A percentile compares a stretch with the other conserved stretches of the same genome.
Evolutionary conservation across 2,329 filamentous ascomycete species (phyloP).

Genomic region (Byssothecium circinans): DNA sequence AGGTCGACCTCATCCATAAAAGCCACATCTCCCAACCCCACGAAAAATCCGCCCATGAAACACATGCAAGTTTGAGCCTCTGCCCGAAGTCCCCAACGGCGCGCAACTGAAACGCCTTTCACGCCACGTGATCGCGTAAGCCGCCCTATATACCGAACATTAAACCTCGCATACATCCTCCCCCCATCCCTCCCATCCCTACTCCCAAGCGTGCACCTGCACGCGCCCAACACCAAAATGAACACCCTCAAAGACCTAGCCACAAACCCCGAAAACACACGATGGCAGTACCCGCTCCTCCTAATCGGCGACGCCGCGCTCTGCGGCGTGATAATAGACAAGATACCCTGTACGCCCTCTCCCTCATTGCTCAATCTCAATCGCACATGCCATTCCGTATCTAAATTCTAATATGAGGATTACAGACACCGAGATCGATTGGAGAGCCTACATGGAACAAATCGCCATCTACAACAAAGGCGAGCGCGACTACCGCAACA

Average conservation of each 20-base stretch:
- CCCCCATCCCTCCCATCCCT: too few species aligned
- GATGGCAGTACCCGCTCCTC: slow-evolving; percentile 68
- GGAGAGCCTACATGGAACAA: slow-evolving; percentile 96
- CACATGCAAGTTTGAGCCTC: slow-evolving; percentile 24
- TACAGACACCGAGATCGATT: slow-evolving; percentile 95
- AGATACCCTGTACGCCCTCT: slow-evolving; percentile 71
- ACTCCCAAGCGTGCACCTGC: too few species aligned
- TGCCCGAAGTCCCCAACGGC: slow-evolving; percentile 12
- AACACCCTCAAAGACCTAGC: slow-evolving; percentile 43
- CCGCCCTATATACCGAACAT: slow-evolving; percentile 12
- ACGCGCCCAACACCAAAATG: slow-evolving; percentile 8
- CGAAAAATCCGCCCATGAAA: slow-evolving; percentile 30
- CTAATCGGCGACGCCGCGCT: slow-evolving; percentile 71
- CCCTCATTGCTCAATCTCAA: background rate
- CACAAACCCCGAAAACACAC: slow-evolving; percentile 58
- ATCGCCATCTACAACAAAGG: slow-evolving; percentile 76
- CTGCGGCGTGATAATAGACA: slow-evolving; percentile 75
- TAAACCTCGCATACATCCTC: slow-evolving; percentile 7
- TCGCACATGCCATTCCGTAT: too few species aligned
- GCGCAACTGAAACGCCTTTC: slow-evolving; percentile 13
- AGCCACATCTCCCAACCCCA: slow-evolving; percentile 5
- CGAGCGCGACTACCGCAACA: slow-evolving; percentile 84
- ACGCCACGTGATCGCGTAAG: slow-evolving; percentile 8
- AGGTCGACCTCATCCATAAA: background rate
- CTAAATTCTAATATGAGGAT: slow-evolving; percentile 6